Percentiles rank a stretch among this genome's conserved stretches.
These are phyloP conservation scores for Penicillium decumbens DNA, from an alignment of 2,329 filamentous ascomycete genomes.

Conservation along the genomic window DNA sequence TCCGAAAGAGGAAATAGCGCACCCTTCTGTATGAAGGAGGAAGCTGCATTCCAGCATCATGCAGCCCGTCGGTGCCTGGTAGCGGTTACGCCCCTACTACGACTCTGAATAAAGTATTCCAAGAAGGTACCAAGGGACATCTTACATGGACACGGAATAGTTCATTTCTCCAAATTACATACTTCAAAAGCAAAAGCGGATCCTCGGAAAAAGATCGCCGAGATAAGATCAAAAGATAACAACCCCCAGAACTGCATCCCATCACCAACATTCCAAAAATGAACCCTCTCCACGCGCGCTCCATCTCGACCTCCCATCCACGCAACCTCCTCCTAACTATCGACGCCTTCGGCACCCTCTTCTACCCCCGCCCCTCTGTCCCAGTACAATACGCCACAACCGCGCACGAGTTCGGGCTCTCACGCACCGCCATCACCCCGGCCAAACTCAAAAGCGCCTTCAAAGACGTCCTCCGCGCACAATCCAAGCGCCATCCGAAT, in stretches of 20 bases:
- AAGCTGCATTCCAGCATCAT: no score
- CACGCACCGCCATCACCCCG: constrained; percentile 23
- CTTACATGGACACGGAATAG: no score
- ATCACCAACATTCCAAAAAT: not conserved
- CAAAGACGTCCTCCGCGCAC: constrained; percentile 33
- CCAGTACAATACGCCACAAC: constrained; percentile 39
- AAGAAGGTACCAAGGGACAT: no score
- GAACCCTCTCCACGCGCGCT: not conserved
- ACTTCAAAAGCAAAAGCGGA: no score
- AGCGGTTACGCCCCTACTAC: no score
- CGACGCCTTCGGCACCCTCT: constrained; percentile 46
- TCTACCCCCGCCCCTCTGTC: constrained; percentile 39
- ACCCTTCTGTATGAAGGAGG: no score
- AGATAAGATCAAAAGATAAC: constrained; percentile 3
- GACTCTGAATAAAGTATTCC: no score
- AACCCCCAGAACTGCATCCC: not conserved
- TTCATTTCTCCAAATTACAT: no score
- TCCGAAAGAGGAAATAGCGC: no score
- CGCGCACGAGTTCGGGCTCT: constrained; percentile 36
- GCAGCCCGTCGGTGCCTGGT: no score
- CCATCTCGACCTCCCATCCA: not conserved
- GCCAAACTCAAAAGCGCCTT: constrained; percentile 34
- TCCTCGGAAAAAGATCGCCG: not conserved
- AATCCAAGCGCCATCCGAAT: constrained; percentile 36
- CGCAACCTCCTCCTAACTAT: constrained; percentile 42